A percentile compares a stretch with the other conserved stretches of the same genome.
These are phyloP conservation scores for Blastocladiella emersonii DNA, from an alignment of 371 early-diverging fungal genomes.

Conservation along the genomic window DNA sequence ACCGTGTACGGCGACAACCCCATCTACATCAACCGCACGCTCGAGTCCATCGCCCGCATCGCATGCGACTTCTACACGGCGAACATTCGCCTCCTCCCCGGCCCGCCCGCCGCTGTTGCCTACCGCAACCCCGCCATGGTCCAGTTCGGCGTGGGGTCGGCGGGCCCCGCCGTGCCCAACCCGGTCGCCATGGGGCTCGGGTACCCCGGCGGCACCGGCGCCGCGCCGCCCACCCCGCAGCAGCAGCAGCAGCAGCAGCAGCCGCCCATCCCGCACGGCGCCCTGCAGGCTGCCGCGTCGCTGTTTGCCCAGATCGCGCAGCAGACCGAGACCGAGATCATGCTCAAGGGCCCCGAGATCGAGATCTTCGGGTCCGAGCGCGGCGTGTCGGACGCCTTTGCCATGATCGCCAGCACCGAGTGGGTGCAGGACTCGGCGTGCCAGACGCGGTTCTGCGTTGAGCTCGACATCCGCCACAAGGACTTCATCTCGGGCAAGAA, in stretches of 20 bases:
- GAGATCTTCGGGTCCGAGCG: conserved; percentile 46
- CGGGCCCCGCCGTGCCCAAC: too few species aligned
- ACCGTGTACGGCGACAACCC: conserved; percentile 48
- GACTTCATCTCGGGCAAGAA: conserved; percentile 91
- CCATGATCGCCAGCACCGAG: conserved; percentile 29
- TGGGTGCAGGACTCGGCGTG: conserved; percentile 16
- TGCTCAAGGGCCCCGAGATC: conserved; percentile 27
- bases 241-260: background rate
- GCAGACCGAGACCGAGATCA: conserved; percentile 16
- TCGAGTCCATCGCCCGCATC: conserved; percentile 52
- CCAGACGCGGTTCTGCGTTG: conserved; percentile 40
- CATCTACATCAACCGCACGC: conserved; percentile 57
- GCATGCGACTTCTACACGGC: conserved; percentile 43
- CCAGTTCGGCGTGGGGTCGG: too few species aligned
- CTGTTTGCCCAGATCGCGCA: conserved; percentile 8
- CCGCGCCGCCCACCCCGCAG: background rate
- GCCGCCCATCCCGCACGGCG: background rate
- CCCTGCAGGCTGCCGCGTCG: too few species aligned
- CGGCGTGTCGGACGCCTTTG: conserved; percentile 41
- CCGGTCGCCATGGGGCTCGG: too few species aligned
- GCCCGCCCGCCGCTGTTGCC: background rate
- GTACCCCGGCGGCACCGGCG: background rate
- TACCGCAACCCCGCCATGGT: background rate
- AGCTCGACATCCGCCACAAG: conserved; percentile 63
- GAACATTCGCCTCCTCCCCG: conserved; percentile 31